These are phyloP conservation scores for Ophiostoma tasmaniense DNA, from an alignment of 2,329 filamentous ascomycete genomes.

Conservation along the genomic window DNA sequence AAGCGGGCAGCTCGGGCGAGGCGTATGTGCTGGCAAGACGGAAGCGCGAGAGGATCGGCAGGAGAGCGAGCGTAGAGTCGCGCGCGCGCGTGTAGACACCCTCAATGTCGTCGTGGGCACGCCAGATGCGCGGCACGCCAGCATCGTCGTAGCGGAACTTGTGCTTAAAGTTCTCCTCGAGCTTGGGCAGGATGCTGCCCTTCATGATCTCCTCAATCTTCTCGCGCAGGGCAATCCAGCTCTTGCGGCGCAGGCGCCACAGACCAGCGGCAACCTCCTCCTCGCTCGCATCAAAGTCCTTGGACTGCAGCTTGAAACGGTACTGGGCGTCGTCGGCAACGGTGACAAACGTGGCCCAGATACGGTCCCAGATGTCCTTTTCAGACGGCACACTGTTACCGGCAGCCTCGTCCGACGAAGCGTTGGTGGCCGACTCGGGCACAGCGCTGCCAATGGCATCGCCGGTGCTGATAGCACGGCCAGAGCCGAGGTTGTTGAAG, in stretches of 20 bases:
- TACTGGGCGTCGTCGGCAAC: constrained; percentile 79
- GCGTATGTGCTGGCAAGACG: constrained; percentile 64
- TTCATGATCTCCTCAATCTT: constrained; percentile 98
- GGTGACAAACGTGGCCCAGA: constrained; percentile 78
- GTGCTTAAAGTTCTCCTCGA: constrained; percentile 97
- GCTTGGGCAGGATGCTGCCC: constrained; percentile 88
- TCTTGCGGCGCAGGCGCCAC: constrained; percentile 88
- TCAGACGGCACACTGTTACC: constrained; percentile 56
- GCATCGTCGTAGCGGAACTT: constrained; percentile 97
- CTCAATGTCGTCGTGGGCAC: constrained; percentile 93
- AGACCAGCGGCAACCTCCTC: constrained; percentile 88
- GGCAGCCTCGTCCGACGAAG: not conserved
- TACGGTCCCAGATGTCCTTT: constrained; percentile 88
- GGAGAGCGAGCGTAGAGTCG: constrained; percentile 83
- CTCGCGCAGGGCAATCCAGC: constrained; percentile 80
- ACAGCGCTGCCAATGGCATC: constrained; percentile 69
- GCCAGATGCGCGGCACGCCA: constrained; percentile 93
- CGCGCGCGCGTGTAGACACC: constrained; percentile 86
- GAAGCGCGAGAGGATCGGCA: constrained; percentile 82
- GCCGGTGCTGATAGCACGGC: constrained; percentile 37
- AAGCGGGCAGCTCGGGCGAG: constrained; percentile 72
- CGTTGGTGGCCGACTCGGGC: constrained; percentile 39
- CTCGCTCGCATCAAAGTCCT: constrained; percentile 84
- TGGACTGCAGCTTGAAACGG: constrained; percentile 78
- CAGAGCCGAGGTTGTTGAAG: constrained; percentile 92